Evolutionary conservation across 164 flowering plant species (phyloP), one percentile per base, ranked within the genome.

Genomic region (Aristolochia contorta): DNA sequence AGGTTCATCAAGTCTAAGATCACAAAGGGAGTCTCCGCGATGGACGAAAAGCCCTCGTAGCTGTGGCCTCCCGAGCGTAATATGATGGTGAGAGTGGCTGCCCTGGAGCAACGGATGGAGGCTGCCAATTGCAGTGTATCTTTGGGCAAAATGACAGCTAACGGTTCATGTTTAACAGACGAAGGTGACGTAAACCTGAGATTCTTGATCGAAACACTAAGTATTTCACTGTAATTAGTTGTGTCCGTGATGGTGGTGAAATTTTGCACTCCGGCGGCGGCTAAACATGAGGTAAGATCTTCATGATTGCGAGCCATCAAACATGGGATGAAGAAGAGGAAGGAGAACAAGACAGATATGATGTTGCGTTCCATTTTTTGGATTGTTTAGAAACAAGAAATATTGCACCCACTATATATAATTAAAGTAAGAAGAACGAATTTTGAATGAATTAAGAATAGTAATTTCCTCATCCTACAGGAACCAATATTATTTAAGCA

Each of bases 221-320:
- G 25, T 20, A 59, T 19, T 4, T 12, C 13, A 9, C 20, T 12
- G 54, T 59, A 59, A n/a, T n/a, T n/a, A 6, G n/a, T 22, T 2
- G 52, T 32, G 54, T 30, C n/a, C 13, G 20, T 3, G 23, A n/a
- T 13, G 60, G 24, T 19, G 23, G 70, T 63, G 62, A 63, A 67
- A 60, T 71, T 71, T 2, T 37, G 55, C 12, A 71, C 62, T 12
- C 58, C 68, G 22, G 59, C 56, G 10, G 15, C 6, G 0, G 54
- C 21, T 60, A 71, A 60, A 56, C 74, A 71, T 0, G 68, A 62
- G 43, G 63, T 14, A 12, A 58, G 24, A 8, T 69, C 18, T 46
- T 27, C 54, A 9, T 25, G 9, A 19, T 20, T 57, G 14, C 59
- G 47, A 37, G 24, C 54, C 47, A 46, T 2, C 23, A 24, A 43